Base-by-base conservation (phyloP, 441 rosid species). In the Bocquillonia castaneifolia region DNA sequence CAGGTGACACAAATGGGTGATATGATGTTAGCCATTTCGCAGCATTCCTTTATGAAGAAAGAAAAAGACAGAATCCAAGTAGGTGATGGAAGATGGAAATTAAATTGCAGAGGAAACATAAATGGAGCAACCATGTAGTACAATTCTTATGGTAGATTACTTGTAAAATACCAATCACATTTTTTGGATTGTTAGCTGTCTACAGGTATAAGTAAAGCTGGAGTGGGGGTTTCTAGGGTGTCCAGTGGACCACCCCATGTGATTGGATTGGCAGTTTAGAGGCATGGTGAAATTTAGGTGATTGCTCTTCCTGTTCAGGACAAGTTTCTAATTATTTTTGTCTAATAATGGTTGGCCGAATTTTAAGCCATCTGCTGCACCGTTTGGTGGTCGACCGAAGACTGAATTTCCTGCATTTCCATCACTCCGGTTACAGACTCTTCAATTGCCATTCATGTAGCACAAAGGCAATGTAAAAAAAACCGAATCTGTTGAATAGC, bases 111-210 rank as follows among this genome's bases (percentile, higher is more conserved):
- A 51, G 37, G 4, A 0, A 29, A 42, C 10, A 34, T 70, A 62
- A 64, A 75, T 65, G 69, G 69, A 69, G 42, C 69, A 45, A 29
- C 59, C 69, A 63, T 34, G 10, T 20, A 29, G 36, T 53, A 1
- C 63, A 44, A 34, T 18, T 29, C 37, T 28, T 15, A 4, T 0
- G 55, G 14, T 42, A 23, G 40, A n/a, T 32, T 29, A 37, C 4
- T 31, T 8, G 9, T 65, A 17, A 29, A 14, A 52, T 1, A 9
- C 23, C 62, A 70, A 28, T 20, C 17, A 32, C 25, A 40, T 23
- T 3, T n/a, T n/a, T n/a, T 59, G 39, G 47, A 15, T n/a, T 26
- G 62, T 53, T 51, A 40, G 52, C 45, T 64, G 61, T 65, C 18
- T 54, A 10, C 51, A n/a, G 51, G 37, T 37, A 10, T 39, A 59